Conservation (phyloP, 75 land plant genomes). For the Gnetum montanum region DNA sequence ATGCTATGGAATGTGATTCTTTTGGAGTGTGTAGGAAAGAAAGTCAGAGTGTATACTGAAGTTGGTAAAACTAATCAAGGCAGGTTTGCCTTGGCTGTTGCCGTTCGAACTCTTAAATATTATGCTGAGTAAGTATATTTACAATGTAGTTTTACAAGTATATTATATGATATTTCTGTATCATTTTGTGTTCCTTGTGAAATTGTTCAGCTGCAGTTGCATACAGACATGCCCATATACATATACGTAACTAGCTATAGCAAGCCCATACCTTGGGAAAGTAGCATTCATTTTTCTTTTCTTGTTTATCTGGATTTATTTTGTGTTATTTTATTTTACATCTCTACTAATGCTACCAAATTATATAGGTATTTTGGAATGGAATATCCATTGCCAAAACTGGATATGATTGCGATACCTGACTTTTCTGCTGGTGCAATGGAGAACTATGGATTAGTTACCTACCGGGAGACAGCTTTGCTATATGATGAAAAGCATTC, state of each 20-base stretch:
- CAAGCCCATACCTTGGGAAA: too few relatives aligned
- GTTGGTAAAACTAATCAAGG: slow-evolving; percentile 80
- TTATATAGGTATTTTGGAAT: slow-evolving; percentile 84
- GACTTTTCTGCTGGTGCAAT: slow-evolving; percentile 99
- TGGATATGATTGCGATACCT: slow-evolving; percentile 96
- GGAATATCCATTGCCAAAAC: slow-evolving; percentile 81
- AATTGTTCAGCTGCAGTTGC: too few relatives aligned
- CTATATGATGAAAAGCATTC: slow-evolving; percentile 89
- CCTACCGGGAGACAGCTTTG: slow-evolving; percentile 89
- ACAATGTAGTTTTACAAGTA: too few relatives aligned
- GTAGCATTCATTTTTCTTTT: too few relatives aligned
- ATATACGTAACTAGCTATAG: too few relatives aligned
- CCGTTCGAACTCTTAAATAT: slow-evolving; percentile 64
- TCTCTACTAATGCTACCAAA: too few relatives aligned
- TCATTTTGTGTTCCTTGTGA: too few relatives aligned
- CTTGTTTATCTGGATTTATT: too few relatives aligned
- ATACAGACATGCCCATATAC: too few relatives aligned
- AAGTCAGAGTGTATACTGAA: slow-evolving; percentile 82
- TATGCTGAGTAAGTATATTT: slow-evolving; percentile 51
- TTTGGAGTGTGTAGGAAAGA: slow-evolving; percentile 59
- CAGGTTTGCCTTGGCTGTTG: slow-evolving; percentile 87
- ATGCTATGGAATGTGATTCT: too few relatives aligned
- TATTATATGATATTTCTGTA: too few relatives aligned
- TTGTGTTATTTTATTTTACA: too few relatives aligned
- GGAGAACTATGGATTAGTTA: slow-evolving; percentile 98